These are phyloP conservation scores for Lentinus brumalis DNA, from an alignment of 768 basidiomycete genomes.

Conservation along the genomic window DNA sequence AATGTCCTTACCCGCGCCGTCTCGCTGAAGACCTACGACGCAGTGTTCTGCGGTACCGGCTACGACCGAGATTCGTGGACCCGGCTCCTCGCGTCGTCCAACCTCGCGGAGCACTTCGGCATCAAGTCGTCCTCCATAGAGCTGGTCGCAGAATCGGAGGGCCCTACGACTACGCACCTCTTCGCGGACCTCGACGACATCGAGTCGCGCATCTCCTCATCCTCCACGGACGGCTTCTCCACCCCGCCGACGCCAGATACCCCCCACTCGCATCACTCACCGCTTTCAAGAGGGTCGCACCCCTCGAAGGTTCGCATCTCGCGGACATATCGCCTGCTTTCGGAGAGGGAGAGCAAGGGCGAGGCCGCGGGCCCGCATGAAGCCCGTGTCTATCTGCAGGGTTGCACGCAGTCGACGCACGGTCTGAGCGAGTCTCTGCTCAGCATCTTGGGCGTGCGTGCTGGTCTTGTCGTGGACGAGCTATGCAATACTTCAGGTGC, in stretches of 20 bases:
- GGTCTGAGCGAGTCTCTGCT: slow-evolving; percentile 48
- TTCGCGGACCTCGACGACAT: slow-evolving; percentile 11
- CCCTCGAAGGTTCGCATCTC: slow-evolving; percentile 18
- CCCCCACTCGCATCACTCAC: slow-evolving; percentile 15
- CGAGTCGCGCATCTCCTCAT: slow-evolving; percentile 10
- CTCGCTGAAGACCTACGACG: slow-evolving; percentile 43
- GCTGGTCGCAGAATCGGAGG: slow-evolving; percentile 13
- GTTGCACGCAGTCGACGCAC: slow-evolving; percentile 40
- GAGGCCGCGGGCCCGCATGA: slow-evolving; percentile 8
- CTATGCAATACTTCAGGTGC: slow-evolving; percentile 12
- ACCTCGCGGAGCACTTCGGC: slow-evolving; percentile 41
- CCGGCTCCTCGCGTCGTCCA: slow-evolving; percentile 42
- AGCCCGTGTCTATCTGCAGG: slow-evolving; percentile 39
- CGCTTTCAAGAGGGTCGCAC: slow-evolving; percentile 5
- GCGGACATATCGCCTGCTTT: slow-evolving; percentile 22
- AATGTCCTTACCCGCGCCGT: slow-evolving; percentile 39
- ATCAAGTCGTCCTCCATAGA: slow-evolving; percentile 22
- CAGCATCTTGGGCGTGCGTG: slow-evolving; percentile 45
- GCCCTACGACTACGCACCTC: not conserved
- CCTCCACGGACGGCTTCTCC: slow-evolving; percentile 15
- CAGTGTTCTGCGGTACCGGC: slow-evolving; percentile 54
- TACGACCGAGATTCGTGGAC: slow-evolving; percentile 54
- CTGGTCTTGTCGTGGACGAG: slow-evolving; percentile 49
- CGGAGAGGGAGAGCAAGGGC: slow-evolving; percentile 5
- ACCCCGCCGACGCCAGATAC: slow-evolving; percentile 20